A percentile compares a stretch with the other conserved stretches of the same genome.
Conservation (phyloP, 2,329 filamentous ascomycete genomes). For the Apiospora arundinis region DNA sequence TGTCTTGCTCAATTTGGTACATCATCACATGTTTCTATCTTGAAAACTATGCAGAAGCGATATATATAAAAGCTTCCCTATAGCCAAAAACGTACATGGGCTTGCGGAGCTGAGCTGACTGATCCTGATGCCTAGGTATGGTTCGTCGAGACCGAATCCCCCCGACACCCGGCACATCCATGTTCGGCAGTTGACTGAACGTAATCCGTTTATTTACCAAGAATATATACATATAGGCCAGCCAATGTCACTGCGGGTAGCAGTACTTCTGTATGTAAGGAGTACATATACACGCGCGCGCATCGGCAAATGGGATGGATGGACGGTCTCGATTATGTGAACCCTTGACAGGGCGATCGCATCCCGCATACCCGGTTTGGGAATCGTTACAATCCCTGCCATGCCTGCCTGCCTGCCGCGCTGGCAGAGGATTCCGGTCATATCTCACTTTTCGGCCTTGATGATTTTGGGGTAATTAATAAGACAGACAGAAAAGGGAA, state of each 20-base stretch:
- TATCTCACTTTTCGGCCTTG: background rate
- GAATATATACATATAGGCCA: no score
- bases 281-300: background rate
- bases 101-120: background rate
- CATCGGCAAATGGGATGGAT: background rate
- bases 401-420: no score
- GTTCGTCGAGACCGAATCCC: background rate
- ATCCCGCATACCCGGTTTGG: conserved; percentile 10
- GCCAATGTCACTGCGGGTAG: no score
- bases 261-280: no score
- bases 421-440: background rate
- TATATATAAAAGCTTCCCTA: background rate
- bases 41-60: no score
- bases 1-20: background rate
- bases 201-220: no score
- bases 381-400: no score
- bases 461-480: background rate
- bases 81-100: background rate
- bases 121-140: background rate
- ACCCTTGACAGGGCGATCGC: conserved; percentile 9
- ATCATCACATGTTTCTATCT: background rate
- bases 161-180: background rate
- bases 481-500: background rate
- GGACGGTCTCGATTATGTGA: background rate
- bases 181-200: no score